These are phyloP conservation scores for Nitzschia inconspicua DNA, from an alignment of 108 stramenopile species.

Conservation along the genomic window DNA sequence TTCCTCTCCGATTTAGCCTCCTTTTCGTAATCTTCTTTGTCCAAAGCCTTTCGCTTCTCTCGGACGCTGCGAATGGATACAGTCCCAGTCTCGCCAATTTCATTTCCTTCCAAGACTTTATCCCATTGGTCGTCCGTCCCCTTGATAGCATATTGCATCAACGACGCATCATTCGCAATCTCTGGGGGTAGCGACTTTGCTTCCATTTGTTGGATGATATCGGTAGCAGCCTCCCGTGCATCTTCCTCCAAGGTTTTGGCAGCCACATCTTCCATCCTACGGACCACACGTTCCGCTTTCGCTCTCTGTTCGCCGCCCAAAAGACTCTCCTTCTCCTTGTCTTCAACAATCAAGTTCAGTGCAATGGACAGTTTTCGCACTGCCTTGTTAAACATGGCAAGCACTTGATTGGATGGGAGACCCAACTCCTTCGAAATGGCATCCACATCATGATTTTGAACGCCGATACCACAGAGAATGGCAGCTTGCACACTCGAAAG, in stretches of 20 bases:
- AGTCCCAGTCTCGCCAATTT: constrained; percentile 27
- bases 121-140: constrained; percentile 84
- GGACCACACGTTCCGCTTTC: constrained; percentile 41
- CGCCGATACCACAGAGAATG: constrained; percentile 83
- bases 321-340: constrained; percentile 60
- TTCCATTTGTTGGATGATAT: constrained; percentile 47
- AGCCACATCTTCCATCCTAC: constrained; percentile 63
- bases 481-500: constrained; percentile 90
- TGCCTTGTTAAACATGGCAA: constrained; percentile 98
- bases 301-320: constrained; percentile 62
- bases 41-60: constrained; percentile 49
- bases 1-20: constrained; percentile 30
- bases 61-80: constrained; percentile 39
- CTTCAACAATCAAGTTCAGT: constrained; percentile 72
- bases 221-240: constrained; percentile 57
- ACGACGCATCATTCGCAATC: constrained; percentile 64
- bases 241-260: constrained; percentile 81
- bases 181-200: constrained; percentile 35
- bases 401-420: constrained; percentile 84
- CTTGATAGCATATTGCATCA: constrained; percentile 83
- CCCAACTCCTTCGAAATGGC: constrained; percentile 75
- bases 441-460: constrained; percentile 85
- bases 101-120: constrained; percentile 66
- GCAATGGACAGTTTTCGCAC: constrained; percentile 86
- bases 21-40: constrained; percentile 41